Percentiles rank a stretch among this genome's conserved stretches.
Conservation (phyloP, 768 basidiomycete species). For the Ephemerocybe angulata region DNA sequence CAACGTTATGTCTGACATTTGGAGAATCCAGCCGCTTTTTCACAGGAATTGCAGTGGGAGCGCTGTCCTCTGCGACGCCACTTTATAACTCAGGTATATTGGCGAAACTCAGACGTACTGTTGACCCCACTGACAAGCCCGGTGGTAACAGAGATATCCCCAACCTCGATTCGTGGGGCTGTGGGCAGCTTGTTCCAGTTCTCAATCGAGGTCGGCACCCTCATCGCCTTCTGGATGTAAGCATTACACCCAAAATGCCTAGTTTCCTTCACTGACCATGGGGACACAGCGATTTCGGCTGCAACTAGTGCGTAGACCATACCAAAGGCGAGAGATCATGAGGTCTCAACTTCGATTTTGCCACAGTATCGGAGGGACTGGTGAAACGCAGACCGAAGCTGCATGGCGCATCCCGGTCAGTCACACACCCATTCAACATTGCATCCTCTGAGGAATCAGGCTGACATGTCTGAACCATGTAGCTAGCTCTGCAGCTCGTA, state of each 20-base stretch:
- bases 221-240: conserved; percentile 4
- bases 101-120: not conserved
- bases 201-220: not conserved
- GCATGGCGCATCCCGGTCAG: conserved; percentile 3
- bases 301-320: not conserved
- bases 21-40: not conserved
- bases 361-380: not conserved
- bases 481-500: not conserved
- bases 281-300: not conserved
- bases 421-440: not conserved
- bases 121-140: not conserved
- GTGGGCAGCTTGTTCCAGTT: conserved; percentile 1
- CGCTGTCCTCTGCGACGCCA: not conserved
- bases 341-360: too few relatives aligned
- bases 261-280: not conserved
- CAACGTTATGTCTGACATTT: not conserved
- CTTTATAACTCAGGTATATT: conserved; percentile 1
- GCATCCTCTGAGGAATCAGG: not conserved
- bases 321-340: not conserved
- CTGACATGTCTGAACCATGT: not conserved
- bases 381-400: conserved; percentile 1
- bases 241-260: not conserved
- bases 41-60: conserved; percentile 1
- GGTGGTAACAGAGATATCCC: not conserved
- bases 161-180: conserved; percentile 1